Evolutionary conservation across 2,329 filamentous ascomycete species (phyloP).

Genomic region (Pseudofabraea citricarpa): DNA sequence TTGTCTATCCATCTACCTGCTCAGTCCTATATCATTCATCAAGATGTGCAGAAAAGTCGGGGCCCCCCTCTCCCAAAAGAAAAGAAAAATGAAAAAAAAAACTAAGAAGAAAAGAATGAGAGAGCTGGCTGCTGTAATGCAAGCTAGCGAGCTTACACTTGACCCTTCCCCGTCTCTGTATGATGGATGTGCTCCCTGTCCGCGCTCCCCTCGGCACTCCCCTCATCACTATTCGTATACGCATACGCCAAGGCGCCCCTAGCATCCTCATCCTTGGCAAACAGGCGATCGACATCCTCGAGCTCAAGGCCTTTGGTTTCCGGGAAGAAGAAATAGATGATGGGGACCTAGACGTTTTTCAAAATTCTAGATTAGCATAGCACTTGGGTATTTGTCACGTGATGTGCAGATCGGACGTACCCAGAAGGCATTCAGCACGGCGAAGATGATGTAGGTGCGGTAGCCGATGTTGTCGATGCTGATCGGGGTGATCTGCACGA

Average conservation of each 20-base stretch:
- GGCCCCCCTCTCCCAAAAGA: no score
- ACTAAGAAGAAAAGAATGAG: no score
- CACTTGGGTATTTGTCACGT: neutral
- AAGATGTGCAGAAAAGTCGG: no score
- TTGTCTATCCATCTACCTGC: no score
- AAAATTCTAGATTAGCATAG: no score
- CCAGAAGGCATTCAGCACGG: conserved; percentile 23
- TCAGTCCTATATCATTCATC: no score
- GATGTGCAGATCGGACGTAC: conserved; percentile 3
- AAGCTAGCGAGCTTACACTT: neutral
- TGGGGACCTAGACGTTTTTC: conserved; percentile 32
- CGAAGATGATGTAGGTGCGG: conserved; percentile 31
- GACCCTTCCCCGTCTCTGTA: neutral
- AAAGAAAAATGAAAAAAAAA: no score
- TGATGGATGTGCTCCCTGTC: neutral
- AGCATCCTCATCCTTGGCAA: conserved; percentile 5
- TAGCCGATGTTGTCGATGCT: conserved; percentile 38
- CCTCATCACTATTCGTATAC: no score
- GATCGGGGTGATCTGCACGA: conserved; percentile 37
- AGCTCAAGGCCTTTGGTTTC: conserved; percentile 61
- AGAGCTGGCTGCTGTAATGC: no score
- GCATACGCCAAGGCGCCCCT: neutral
- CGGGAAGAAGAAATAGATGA: conserved; percentile 60
- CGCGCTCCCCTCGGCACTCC: neutral
- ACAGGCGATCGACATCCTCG: conserved; percentile 50